Percentiles rank a stretch among this genome's conserved stretches.
phyloP scores from a whole-genome alignment of 768 basidiomycete species.

The Filobasidium wieringae region DNA sequence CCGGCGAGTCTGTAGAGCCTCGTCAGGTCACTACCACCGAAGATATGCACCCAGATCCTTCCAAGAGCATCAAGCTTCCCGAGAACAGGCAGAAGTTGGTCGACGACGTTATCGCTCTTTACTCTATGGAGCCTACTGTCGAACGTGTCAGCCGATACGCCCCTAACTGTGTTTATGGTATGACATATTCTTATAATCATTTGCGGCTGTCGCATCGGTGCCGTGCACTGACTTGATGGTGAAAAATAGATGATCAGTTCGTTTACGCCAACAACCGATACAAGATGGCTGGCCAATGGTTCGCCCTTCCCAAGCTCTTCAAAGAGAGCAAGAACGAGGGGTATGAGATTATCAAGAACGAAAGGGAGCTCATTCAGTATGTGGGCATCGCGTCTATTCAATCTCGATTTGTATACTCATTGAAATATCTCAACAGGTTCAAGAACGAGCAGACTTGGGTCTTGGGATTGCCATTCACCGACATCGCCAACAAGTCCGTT shows the following conservation, averaged over 20 bases:
- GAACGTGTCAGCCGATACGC: constrained; percentile 42
- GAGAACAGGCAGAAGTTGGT: constrained; percentile 41
- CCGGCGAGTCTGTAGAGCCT: constrained; percentile 41
- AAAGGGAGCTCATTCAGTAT: constrained; percentile 39
- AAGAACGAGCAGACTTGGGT: constrained; percentile 40
- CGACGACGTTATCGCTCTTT: constrained; percentile 43
- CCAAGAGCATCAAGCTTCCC: constrained; percentile 39
- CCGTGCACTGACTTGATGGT: not conserved
- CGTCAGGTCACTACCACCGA: constrained; percentile 38
- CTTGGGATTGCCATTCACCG: not conserved
- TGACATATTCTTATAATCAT: not conserved
- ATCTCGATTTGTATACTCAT: not conserved
- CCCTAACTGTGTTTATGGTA: constrained; percentile 4
- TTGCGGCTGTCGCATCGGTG: not conserved
- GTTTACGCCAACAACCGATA: constrained; percentile 38
- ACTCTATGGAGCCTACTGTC: constrained; percentile 41
- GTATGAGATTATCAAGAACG: constrained; percentile 40
- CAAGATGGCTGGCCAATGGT: constrained; percentile 42
- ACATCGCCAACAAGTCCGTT: constrained; percentile 31
- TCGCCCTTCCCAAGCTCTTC: constrained; percentile 42
- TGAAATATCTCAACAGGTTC: constrained; percentile 21
- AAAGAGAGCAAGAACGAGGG: constrained; percentile 38
- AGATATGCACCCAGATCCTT: constrained; percentile 38
- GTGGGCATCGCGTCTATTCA: not conserved
- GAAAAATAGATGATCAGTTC: constrained; percentile 38